A percentile compares a stretch with the other conserved stretches of the same genome.
Evolutionary conservation across 176 grass and related monocot genomes (phyloP).

Genomic region (Metroxylon sagu): DNA sequence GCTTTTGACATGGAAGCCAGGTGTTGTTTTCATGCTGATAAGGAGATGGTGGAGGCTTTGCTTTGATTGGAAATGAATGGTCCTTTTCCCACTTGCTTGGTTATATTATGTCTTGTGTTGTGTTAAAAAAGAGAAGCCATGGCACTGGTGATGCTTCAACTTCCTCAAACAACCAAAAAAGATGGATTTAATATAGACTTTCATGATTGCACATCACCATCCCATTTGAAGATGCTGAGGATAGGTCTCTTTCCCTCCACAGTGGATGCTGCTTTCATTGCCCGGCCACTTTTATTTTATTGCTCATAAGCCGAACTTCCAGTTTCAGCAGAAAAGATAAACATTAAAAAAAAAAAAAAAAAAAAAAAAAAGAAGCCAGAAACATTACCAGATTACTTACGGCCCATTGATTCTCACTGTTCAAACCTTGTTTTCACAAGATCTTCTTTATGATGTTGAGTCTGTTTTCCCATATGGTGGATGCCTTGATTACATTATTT

Average conservation of each 20-base stretch:
- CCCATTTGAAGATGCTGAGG: conserved; percentile 49
- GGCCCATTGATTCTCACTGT: too few relatives aligned
- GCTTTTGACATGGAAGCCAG: conserved; percentile 5
- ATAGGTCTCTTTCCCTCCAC: conserved; percentile 45
- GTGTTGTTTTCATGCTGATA: not conserved
- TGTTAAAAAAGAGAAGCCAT: not conserved
- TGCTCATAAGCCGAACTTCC: conserved; percentile 5
- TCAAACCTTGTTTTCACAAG: not conserved
- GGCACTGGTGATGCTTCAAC: conserved; percentile 24
- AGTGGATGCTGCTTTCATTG: not conserved
- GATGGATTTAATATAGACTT: conserved; percentile 13
- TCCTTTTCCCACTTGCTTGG: conserved; percentile 5
- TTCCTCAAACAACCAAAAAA: conserved; percentile 33
- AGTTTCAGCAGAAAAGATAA: conserved; percentile 13
- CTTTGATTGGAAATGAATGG: conserved; percentile 2
- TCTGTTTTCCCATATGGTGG: conserved; percentile 16
- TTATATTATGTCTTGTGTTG: not conserved
- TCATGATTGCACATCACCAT: conserved; percentile 1
- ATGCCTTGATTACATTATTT: conserved; percentile 17
- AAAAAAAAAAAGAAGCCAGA: conserved; percentile 10
- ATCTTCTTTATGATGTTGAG: conserved; percentile 16
- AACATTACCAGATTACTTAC: too few relatives aligned
- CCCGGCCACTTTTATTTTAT: too few relatives aligned
- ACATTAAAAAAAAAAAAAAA: conserved; percentile 7
- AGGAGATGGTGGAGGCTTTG: too few relatives aligned